Base-by-base conservation (phyloP, 2,329 filamentous ascomycete genomes). In the Ciborinia camelliae region DNA sequence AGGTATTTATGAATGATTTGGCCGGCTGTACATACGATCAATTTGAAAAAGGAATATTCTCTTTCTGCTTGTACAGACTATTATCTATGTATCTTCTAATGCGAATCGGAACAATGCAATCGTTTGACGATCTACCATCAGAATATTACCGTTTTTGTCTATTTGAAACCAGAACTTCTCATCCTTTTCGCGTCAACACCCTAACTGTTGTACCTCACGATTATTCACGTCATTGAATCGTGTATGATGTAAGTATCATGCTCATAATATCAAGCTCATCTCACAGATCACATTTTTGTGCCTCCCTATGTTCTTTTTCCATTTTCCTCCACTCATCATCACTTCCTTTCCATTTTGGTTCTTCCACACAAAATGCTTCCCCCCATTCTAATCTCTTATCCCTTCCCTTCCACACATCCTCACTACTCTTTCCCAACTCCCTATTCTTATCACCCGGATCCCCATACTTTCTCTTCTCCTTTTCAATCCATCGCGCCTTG, bases 401-500 rank as follows among this genome's bases (percentile, higher is more conserved):
- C 71, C 95, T 85, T 63, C 88, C 82, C 76, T 89, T 85, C 95
- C 95, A 99, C 4, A 99, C 81, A 80, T 97, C 90, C 79, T 97
- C 91, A 78, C 91, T 96, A 75, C 87, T 96, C 23, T 85, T 85
- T 86, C 86, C 18, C 81, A 76, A 20, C 78, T 81, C 83, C 76
- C 92, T 89, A 75, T 87, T 89, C 32, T 61, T 52, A 26, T 63
- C 61, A 30, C 26, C 52, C 15, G 41, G 55, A 7, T 54, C 61
- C 4, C 84, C 84, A 67, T 81, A 77, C 73, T 85, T 85, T 66
- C 81, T 81, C 63, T 96, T 83, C 71, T 82, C 81, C 61, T 81
- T 76, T 62, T 75, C 69, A 51, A 72, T 73, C 62, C 77, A 77
- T 61, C 75, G 72, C 43, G 73, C 73, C 43, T 70, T 73, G 50